Evolutionary conservation across 1,284 basidiomycete species (phyloP).

Genomic region (Cryptococcus sp.): DNA sequence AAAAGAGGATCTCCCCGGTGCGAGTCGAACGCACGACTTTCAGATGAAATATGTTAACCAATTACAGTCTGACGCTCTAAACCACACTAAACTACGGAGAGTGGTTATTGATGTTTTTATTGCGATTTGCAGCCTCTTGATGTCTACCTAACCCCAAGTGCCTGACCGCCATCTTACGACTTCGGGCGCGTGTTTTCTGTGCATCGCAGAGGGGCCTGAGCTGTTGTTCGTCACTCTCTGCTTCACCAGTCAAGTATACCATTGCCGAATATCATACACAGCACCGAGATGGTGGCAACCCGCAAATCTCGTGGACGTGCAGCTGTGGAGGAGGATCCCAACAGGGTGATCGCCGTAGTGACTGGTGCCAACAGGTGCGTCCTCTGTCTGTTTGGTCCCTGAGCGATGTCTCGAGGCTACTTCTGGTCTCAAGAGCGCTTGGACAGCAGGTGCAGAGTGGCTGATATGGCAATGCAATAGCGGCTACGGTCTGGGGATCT

Average conservation of each 20-base stretch:
- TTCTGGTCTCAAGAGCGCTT: neutral
- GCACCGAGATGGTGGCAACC: constrained; percentile 8
- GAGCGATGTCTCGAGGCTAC: neutral
- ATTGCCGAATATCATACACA: no score
- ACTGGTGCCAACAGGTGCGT: constrained; percentile 67
- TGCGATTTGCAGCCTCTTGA: no score
- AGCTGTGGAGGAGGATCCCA: constrained; percentile 20
- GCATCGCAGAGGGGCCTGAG: no score
- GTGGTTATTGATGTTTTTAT: neutral
- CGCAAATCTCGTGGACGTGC: constrained; percentile 2
- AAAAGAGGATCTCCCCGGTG: constrained; percentile 19
- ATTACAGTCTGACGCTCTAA: constrained; percentile 27
- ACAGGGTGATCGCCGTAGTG: constrained; percentile 57
- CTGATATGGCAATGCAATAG: constrained; percentile 50
- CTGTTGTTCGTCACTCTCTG: no score
- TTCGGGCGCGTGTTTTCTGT: no score
- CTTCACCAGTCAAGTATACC: no score
- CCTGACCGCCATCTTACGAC: no score
- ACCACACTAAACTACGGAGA: constrained; percentile 25
- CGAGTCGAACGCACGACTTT: constrained; percentile 25
- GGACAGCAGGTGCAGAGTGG: neutral
- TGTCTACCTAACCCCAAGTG: no score
- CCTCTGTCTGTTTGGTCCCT: neutral
- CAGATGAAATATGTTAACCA: constrained; percentile 15
- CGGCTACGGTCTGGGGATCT: constrained; percentile 80